A percentile compares a stretch with the other conserved stretches of the same genome.
Conservation (phyloP, 164 flowering plant genomes). For the Echeveria elegans region DNA sequence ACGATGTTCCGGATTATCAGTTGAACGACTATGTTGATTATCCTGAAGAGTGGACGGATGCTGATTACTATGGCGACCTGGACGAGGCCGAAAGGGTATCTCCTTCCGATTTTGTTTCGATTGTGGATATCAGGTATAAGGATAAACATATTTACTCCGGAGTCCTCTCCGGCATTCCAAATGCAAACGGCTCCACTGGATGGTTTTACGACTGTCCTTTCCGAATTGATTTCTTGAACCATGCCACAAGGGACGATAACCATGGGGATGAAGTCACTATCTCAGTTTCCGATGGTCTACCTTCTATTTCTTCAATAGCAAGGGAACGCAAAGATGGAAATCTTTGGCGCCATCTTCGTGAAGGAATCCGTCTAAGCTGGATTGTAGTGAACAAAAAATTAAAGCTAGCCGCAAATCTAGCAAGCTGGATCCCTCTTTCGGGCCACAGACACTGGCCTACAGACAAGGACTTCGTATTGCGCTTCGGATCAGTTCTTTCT, state of each 20-base stretch:
- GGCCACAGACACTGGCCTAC: slow-evolving; percentile 99
- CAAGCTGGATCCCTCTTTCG: slow-evolving; percentile 81
- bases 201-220: slow-evolving; percentile 92
- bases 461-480: slow-evolving; percentile 65
- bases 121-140: slow-evolving; percentile 71
- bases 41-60: slow-evolving; percentile 75
- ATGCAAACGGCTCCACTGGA: slow-evolving; percentile 56
- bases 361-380: slow-evolving; percentile 79
- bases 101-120: slow-evolving; percentile 74
- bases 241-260: slow-evolving; percentile 37
- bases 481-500: slow-evolving; percentile 85
- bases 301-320: slow-evolving; percentile 54
- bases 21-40: slow-evolving; percentile 45
- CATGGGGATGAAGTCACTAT: slow-evolving; percentile 44
- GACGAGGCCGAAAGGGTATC: slow-evolving; percentile 49
- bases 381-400: slow-evolving; percentile 65
- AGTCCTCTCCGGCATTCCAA: slow-evolving; percentile 84
- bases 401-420: slow-evolving; percentile 76
- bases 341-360: slow-evolving; percentile 79
- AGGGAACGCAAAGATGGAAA: slow-evolving; percentile 87
- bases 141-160: slow-evolving; percentile 67
- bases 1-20: slow-evolving; percentile 49
- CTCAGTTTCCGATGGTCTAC: slow-evolving; percentile 68
- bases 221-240: slow-evolving; percentile 59
- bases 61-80: slow-evolving; percentile 65